phyloP scores from a whole-genome alignment of 352 stramenopile species.

The Pythium coloratum region DNA sequence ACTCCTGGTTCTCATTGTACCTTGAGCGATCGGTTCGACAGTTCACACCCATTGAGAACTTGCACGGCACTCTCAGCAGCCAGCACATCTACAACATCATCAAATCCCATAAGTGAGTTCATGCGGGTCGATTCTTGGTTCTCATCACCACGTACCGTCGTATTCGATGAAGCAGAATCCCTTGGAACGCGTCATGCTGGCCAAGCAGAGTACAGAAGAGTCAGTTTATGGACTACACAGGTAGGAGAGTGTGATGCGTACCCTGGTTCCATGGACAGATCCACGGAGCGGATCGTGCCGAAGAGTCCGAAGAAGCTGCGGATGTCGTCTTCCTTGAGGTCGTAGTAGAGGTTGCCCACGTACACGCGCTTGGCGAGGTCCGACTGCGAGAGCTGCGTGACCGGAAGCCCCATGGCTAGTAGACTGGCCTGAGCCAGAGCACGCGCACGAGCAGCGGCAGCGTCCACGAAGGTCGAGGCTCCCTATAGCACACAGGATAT shows the following conservation, averaged over 20 bases:
- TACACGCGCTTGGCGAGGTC: constrained; percentile 76
- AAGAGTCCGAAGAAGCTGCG: constrained; percentile 66
- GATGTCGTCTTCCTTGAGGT: constrained; percentile 80
- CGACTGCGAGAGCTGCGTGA: constrained; percentile 45
- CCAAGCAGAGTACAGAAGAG: background rate
- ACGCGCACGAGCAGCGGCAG: constrained; percentile 53
- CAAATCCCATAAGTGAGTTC: background rate
- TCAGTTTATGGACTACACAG: background rate
- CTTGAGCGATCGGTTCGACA: constrained; percentile 65
- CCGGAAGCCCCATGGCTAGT: constrained; percentile 54
- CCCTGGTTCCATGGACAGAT: constrained; percentile 77
- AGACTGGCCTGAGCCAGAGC: constrained; percentile 73
- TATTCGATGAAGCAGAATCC: constrained; percentile 85
- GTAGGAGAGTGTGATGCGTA: constrained; percentile 20
- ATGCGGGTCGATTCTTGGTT: background rate
- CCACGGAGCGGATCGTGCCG: constrained; percentile 67
- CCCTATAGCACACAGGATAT: constrained; percentile 39
- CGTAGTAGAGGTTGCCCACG: constrained; percentile 82
- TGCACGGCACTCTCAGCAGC: constrained; percentile 77
- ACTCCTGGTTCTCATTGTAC: constrained; percentile 24
- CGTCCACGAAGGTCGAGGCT: constrained; percentile 42
- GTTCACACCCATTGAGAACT: constrained; percentile 62
- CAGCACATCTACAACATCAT: constrained; percentile 47
- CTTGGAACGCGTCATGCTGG: constrained; percentile 64
- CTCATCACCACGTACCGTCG: constrained; percentile 33